Conservation (phyloP, 2,329 filamentous ascomycete species). For the Ustilaginoidea virens region DNA sequence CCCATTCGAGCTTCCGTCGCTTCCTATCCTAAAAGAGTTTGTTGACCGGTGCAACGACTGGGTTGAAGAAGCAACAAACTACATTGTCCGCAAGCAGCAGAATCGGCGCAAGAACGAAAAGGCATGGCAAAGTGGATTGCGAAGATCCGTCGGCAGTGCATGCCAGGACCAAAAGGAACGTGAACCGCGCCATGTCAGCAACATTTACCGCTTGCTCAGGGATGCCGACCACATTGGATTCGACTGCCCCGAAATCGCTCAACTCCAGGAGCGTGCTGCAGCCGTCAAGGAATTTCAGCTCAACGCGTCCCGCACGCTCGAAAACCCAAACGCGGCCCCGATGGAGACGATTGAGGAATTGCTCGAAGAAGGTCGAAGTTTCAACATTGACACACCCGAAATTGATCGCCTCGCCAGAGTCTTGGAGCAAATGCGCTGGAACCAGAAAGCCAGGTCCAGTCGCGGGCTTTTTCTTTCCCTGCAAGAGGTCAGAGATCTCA, state of each 20-base stretch:
- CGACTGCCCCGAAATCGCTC: constrained; percentile 78
- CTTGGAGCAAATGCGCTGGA: constrained; percentile 79
- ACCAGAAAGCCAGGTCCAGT: constrained; percentile 54
- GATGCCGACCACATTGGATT: constrained; percentile 82
- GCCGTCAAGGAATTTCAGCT: constrained; percentile 75
- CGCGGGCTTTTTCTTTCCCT: constrained; percentile 54
- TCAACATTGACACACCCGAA: constrained; percentile 85
- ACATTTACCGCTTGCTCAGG: constrained; percentile 70
- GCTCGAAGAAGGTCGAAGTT: constrained; percentile 75
- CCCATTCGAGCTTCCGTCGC: constrained; percentile 70
- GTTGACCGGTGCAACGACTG: constrained; percentile 95
- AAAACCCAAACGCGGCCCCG: constrained; percentile 46
- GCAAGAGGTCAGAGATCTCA: constrained; percentile 62
- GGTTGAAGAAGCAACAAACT: constrained; percentile 93
- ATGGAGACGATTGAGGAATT: constrained; percentile 74
- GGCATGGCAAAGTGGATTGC: constrained; percentile 58
- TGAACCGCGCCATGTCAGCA: constrained; percentile 76
- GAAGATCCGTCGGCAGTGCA: constrained; percentile 46
- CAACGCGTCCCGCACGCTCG: constrained; percentile 55
- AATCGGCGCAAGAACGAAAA: constrained; percentile 92
- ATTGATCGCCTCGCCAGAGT: constrained; percentile 68
- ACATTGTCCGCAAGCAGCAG: constrained; percentile 93
- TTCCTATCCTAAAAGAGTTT: constrained; percentile 71
- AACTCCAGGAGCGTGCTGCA: constrained; percentile 70
- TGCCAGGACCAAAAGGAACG: constrained; percentile 60